phyloP scores from a whole-genome alignment of 129 eudicot species.

The Arctium lappa region DNA sequence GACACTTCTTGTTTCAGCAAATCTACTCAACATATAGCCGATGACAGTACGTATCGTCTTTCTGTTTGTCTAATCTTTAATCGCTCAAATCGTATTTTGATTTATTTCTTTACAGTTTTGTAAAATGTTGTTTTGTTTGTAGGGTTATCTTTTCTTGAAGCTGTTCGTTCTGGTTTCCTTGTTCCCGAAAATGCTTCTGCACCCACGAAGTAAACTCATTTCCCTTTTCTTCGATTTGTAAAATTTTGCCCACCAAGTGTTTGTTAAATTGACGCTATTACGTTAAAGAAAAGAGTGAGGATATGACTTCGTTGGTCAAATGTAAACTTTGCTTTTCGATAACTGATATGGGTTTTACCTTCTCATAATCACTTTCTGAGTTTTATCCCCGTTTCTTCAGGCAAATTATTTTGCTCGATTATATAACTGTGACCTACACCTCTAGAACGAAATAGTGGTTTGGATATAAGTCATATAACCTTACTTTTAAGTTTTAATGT shows the following conservation, averaged over 20 bases:
- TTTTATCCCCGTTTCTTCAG: not conserved
- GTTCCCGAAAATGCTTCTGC: conserved; percentile 59
- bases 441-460: not conserved
- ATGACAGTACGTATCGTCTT: conserved; percentile 36
- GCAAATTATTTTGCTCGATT: not conserved
- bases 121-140: not conserved
- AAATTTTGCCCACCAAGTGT: conserved; percentile 24
- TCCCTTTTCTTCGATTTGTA: not conserved
- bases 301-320: not conserved
- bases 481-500: not conserved
- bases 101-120: not conserved
- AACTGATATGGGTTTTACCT: not conserved
- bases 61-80: not conserved
- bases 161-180: conserved; percentile 67
- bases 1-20: conserved; percentile 47
- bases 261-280: conserved; percentile 8
- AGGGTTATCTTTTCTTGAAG: conserved; percentile 84
- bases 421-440: no score
- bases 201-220: conserved; percentile 57
- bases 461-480: not conserved
- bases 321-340: not conserved
- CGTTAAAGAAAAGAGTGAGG: not conserved
- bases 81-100: not conserved
- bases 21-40: conserved; percentile 45
- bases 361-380: not conserved